These are phyloP conservation scores for Thalassiosira exigua DNA, from an alignment of 352 stramenopile species.

Conservation along the genomic window DNA sequence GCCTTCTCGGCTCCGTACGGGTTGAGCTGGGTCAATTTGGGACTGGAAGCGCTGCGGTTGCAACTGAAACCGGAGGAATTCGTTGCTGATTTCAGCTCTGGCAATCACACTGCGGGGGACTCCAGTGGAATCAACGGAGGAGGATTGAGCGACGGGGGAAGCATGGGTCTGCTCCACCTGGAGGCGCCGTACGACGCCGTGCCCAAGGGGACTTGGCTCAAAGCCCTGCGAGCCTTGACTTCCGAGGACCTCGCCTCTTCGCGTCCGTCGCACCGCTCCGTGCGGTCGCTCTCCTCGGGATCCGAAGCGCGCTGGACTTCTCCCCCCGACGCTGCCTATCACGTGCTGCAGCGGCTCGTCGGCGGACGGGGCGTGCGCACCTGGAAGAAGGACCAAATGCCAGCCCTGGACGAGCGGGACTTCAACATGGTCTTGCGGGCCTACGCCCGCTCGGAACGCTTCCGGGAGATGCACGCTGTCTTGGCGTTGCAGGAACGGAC, in stretches of 20 bases:
- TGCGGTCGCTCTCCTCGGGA: slow-evolving; percentile 2
- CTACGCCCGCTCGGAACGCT: slow-evolving; percentile 50
- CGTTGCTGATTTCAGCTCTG: background rate
- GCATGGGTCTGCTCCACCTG: slow-evolving; percentile 12
- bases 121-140: background rate
- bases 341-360: slow-evolving; percentile 75
- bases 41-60: slow-evolving; percentile 59
- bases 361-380: slow-evolving; percentile 60
- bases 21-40: slow-evolving; percentile 48
- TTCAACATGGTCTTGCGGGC: slow-evolving; percentile 80
- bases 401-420: slow-evolving; percentile 69
- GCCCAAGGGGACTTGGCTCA: slow-evolving; percentile 54
- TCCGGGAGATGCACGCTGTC: slow-evolving; percentile 71
- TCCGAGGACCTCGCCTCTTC: slow-evolving; percentile 34
- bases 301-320: slow-evolving; percentile 18
- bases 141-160: background rate
- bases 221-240: slow-evolving; percentile 65
- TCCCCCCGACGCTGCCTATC: slow-evolving; percentile 63
- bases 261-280: slow-evolving; percentile 9
- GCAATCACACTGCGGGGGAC: background rate
- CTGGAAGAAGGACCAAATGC: slow-evolving; percentile 9
- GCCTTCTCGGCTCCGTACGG: slow-evolving; percentile 53
- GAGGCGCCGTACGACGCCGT: slow-evolving; percentile 57
- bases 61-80: slow-evolving; percentile 46
- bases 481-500: slow-evolving; percentile 75